These are phyloP conservation scores for Conringia planisiliqua DNA, from an alignment of 345 rosid genomes.

Conservation along the genomic window DNA sequence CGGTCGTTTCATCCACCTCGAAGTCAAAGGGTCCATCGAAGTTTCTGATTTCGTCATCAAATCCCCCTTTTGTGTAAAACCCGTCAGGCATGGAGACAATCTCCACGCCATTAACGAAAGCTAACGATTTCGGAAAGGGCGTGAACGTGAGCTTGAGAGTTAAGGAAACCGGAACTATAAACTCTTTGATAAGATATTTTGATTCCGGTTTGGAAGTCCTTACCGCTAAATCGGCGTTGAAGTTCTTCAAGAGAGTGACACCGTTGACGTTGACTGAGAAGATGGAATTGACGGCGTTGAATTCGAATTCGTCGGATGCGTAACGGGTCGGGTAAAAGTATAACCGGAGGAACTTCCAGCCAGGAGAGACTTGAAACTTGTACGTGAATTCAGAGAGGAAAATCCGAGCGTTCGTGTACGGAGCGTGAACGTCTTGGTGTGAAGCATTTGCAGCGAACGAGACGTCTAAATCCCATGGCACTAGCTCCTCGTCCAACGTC, in stretches of 20 bases:
- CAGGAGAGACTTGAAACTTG: constrained; percentile 15
- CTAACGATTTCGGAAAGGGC: constrained; percentile 26
- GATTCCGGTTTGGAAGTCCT: neutral
- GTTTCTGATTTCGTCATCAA: neutral
- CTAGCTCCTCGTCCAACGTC: too few relatives aligned
- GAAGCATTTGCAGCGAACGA: neutral
- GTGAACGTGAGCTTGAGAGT: constrained; percentile 35
- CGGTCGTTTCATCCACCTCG: neutral
- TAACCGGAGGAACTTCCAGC: constrained; percentile 33
- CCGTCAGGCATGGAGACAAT: constrained; percentile 35
- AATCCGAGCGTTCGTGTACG: constrained; percentile 32
- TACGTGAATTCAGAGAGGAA: constrained; percentile 22
- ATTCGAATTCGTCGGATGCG: neutral
- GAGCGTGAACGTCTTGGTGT: too few relatives aligned
- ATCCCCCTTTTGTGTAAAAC: constrained; percentile 25
- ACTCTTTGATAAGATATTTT: constrained; percentile 23
- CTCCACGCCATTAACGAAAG: constrained; percentile 39
- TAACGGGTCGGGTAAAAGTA: constrained; percentile 30
- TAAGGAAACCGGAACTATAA: neutral
- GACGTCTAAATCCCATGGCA: too few relatives aligned
- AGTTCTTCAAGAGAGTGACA: constrained; percentile 34
- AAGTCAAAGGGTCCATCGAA: neutral
- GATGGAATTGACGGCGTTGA: neutral
- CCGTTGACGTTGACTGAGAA: constrained; percentile 28
- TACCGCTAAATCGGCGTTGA: constrained; percentile 28